Conservation (phyloP, 2,329 filamentous ascomycete genomes). For the Ascochyta pisi region DNA sequence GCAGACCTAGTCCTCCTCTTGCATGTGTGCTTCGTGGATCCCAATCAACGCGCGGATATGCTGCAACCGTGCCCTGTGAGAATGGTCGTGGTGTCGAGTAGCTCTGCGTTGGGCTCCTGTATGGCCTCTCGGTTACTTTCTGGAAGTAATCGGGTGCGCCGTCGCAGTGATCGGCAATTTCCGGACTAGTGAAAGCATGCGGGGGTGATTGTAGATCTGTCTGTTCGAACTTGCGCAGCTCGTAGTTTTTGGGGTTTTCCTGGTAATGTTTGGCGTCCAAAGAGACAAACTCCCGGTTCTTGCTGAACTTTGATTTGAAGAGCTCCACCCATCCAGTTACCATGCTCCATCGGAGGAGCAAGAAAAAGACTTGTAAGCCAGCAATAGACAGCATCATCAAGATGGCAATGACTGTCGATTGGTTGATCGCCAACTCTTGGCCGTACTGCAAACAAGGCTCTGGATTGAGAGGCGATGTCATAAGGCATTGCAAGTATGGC, state of each 20-base stretch:
- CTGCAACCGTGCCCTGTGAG: slow-evolving; percentile 31
- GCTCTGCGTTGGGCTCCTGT: slow-evolving; percentile 48
- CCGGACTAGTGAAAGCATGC: slow-evolving; percentile 37
- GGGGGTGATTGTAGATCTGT: slow-evolving; percentile 34
- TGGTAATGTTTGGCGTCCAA: slow-evolving; percentile 69
- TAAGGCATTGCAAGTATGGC: slow-evolving; percentile 78
- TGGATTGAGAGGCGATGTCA: slow-evolving; percentile 64
- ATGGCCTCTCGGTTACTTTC: slow-evolving; percentile 48
- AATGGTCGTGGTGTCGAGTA: slow-evolving; percentile 53
- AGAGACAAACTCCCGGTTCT: slow-evolving; percentile 84
- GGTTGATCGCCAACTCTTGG: slow-evolving; percentile 69
- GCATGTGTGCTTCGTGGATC: slow-evolving; percentile 48
- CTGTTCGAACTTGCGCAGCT: slow-evolving; percentile 45
- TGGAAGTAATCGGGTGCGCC: slow-evolving; percentile 47
- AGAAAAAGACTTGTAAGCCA: slow-evolving; percentile 82
- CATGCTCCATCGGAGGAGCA: slow-evolving; percentile 86
- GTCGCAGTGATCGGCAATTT: slow-evolving; percentile 27
- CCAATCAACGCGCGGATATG: slow-evolving; percentile 38
- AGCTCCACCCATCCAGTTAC: slow-evolving; percentile 81
- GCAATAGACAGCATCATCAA: slow-evolving; percentile 81
- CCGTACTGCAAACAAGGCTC: slow-evolving; percentile 69
- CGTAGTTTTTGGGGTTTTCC: slow-evolving; percentile 42
- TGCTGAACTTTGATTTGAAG: slow-evolving; percentile 55
- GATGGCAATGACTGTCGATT: slow-evolving; percentile 80
- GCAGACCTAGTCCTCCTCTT: slow-evolving; percentile 49